Evolutionary conservation across 768 basidiomycete genomes (phyloP), one percentile per base, ranked within the genome.

Genomic region (Candolleomyces efflorescens): DNA sequence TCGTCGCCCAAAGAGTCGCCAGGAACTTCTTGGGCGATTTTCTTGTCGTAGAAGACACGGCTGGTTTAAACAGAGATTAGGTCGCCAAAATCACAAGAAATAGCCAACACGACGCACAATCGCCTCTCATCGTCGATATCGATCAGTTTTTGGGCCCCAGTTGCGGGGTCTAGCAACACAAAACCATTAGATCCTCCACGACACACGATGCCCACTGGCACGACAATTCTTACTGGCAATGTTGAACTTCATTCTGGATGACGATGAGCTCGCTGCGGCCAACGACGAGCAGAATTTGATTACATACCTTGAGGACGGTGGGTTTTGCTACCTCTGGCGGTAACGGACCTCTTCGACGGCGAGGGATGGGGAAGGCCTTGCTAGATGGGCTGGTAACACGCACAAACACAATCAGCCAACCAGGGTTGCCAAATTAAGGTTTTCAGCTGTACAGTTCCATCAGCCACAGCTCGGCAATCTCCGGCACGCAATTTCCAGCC

Each of bases 41-140:
- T 90, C 87, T 96, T 96, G 78, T 97, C 94, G 79, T 89, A 94
- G 81, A 98, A 94, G 80, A 92, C 69, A 74, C 94, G 94, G 78
- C 92, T 95, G 71, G 32, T 52, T 13, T 41, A 20, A 17, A 23
- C 15, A 26, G 22, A 39, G 37, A 39, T 57, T 18, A 45, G 38
- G 41, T 63, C 32, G n/a, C 52, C 47, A 24, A 10, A 41, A 5
- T 17, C 13, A 3, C 26, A 48, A 23, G 41, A 54, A 36, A 24
- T 9, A 39, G 26, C 3, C 6, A 3, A 17, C 24, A 20, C 38
- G 22, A 73, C 89, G 69, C 71, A 91, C 90, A 75, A 89, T 79
- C 84, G 81, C 70, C 83, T 87, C 79, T 96, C 94, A 71, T 96
- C 92, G 67, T 96, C 95, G 73, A 95, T 69, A 71, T 95, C 94